phyloP scores from a whole-genome alignment of 1,139 yeast genomes.

The Lodderomyces jiufengensis region DNA sequence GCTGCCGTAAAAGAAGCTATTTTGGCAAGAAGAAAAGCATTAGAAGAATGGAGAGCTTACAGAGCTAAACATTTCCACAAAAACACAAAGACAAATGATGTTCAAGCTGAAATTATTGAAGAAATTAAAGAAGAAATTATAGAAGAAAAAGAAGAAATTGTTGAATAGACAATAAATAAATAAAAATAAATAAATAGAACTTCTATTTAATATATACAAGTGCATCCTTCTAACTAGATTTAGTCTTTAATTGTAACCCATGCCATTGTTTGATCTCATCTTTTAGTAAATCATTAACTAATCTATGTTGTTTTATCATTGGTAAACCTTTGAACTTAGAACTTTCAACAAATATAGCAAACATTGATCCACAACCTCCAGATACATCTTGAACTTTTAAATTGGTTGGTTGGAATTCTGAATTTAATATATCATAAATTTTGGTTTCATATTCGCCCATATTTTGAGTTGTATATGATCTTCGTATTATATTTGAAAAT shows the following conservation, averaged over 20 bases:
- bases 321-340: constrained; percentile 71
- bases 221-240: constrained; percentile 16
- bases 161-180: constrained; percentile 38
- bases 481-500: too few species aligned
- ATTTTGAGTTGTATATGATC: constrained; percentile 3
- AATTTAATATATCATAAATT: constrained; percentile 53
- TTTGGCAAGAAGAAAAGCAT: constrained; percentile 74
- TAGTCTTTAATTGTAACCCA: constrained; percentile 83
- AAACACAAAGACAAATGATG: constrained; percentile 47
- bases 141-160: constrained; percentile 79
- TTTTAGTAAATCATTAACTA: constrained; percentile 76
- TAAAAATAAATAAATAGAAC: not conserved
- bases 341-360: constrained; percentile 78
- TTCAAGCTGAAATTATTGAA: constrained; percentile 64
- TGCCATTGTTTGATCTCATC: constrained; percentile 94
- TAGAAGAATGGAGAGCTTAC: constrained; percentile 85
- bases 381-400: constrained; percentile 77
- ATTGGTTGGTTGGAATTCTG: constrained; percentile 54
- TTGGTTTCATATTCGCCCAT: constrained; percentile 67
- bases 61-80: constrained; percentile 55
- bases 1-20: constrained; percentile 89
- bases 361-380: constrained; percentile 98
- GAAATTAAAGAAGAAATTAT: constrained; percentile 64
- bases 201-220: constrained; percentile 2
- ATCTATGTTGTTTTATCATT: constrained; percentile 86